Evolutionary conservation across 768 basidiomycete genomes (phyloP), one percentile per base, ranked within the genome.

Genomic region (Leccinum barrowsii): DNA sequence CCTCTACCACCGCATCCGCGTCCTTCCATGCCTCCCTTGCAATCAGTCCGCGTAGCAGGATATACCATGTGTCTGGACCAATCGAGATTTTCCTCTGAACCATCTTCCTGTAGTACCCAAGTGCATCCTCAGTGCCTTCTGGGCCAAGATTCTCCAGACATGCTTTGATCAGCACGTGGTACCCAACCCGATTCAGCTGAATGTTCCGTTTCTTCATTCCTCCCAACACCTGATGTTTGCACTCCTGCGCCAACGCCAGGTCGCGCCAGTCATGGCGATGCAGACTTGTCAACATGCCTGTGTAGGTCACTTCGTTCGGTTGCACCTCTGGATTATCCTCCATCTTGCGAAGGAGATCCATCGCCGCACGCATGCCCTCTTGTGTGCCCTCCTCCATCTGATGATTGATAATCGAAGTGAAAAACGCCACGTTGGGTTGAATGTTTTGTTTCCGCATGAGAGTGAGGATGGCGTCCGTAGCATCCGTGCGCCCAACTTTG

Each of bases 221-320:
- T 53, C 71, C 70, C 48, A 84, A 70, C 58, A 93, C 79, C 32
- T 80, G 76, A 22, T 71, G 69, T 57, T 75, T 78, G 64, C 79
- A 80, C 59, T 80, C 75, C 52, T 81, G 75, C 15, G 78, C 76
- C 44, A 78, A 72, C 28, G 73, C 63, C 5, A 76, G 62, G 22
- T 81, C 70, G 55, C 82, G 65, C 78, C 85, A 83, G 8, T 73
- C 64, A 15, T 81, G 82, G 28, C 85, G 81, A 67, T 90, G 82
- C 62, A 95, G 77, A 4, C 86, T 89, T 7, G 85, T 77, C 50
- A 97, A 77, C 51, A 97, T 77, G 2, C 85, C 78, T 0, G 93
- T 94, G 73, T 94, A 98, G 28, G 92, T 94, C 60, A 93, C 80
- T 59, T 85, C 84, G 67, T 89, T 95, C 1, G 92, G 88, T 49